Evolutionary conservation across 495 filamentous ascomycete genomes (phyloP).

Genomic region (Entonaema liquescens): DNA sequence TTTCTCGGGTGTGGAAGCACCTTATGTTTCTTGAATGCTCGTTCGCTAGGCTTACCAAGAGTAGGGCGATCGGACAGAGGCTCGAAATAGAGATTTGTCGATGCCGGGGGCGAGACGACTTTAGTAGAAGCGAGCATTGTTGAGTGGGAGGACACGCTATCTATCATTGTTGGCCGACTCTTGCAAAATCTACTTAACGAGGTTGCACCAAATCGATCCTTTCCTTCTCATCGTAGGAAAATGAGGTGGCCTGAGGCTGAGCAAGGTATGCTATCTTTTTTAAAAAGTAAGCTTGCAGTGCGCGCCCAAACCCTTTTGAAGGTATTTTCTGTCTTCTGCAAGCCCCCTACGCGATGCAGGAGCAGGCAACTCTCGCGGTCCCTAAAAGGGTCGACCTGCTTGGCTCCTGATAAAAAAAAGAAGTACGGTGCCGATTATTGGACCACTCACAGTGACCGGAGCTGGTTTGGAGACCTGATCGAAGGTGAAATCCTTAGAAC

Average conservation of each 20-base stretch:
- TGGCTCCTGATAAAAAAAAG: conserved; percentile 15
- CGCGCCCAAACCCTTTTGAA: conserved; percentile 16
- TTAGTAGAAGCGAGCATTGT: conserved; percentile 42
- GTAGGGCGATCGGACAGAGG: conserved; percentile 35
- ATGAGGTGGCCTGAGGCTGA: conserved; percentile 9
- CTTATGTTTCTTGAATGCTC: conserved; percentile 64
- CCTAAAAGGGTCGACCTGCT: conserved; percentile 19
- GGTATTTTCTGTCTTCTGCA: conserved; percentile 18
- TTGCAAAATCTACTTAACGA: conserved; percentile 25
- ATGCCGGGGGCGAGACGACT: conserved; percentile 38
- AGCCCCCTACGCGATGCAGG: conserved; percentile 38
- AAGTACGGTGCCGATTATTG: conserved; percentile 30
- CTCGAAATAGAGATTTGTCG: conserved; percentile 45
- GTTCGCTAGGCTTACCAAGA: conserved; percentile 43
- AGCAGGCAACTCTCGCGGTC: conserved; percentile 32
- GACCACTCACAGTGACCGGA: conserved; percentile 38
- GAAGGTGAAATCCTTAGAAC: conserved; percentile 35
- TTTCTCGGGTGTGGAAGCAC: conserved; percentile 60
- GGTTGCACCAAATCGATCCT: conserved; percentile 28
- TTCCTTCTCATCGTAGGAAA: conserved; percentile 34
- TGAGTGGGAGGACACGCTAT: conserved; percentile 25
- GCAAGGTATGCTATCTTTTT: conserved; percentile 9
- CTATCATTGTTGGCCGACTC: conserved; percentile 27
- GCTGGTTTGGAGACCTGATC: conserved; percentile 38
- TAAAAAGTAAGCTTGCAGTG: conserved; percentile 14